Conservation (phyloP, 2,329 filamentous ascomycete species). For the Lasiodiplodia hormozganensis region DNA sequence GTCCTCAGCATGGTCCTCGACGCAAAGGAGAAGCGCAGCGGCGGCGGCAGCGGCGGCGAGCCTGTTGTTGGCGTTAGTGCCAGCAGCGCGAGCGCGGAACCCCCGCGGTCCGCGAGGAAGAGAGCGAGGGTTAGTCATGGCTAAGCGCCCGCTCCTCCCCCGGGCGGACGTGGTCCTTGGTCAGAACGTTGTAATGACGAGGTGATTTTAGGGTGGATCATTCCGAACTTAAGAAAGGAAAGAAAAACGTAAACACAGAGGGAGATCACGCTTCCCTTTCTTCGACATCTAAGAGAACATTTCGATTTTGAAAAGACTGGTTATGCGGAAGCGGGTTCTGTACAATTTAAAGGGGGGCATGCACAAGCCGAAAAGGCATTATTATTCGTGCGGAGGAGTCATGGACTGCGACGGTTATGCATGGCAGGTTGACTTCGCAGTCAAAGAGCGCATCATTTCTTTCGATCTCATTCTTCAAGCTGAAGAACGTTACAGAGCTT, state of each 20-base stretch:
- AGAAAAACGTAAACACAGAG: background rate
- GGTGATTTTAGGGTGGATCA: background rate
- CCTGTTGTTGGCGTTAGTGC: conserved; percentile 31
- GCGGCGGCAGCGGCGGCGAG: background rate
- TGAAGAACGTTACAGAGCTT: no score
- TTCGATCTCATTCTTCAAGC: no score
- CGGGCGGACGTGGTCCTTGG: background rate
- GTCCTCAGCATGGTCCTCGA: conserved; percentile 73
- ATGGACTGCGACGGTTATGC: no score
- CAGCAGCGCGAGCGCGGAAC: conserved; percentile 27
- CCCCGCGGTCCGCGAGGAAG: conserved; percentile 46
- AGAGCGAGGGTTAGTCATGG: conserved; percentile 43
- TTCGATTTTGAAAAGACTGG: background rate
- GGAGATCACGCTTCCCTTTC: background rate
- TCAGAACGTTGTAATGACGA: background rate
- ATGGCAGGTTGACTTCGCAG: no score
- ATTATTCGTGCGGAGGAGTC: no score
- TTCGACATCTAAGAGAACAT: background rate
- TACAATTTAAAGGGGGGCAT: no score
- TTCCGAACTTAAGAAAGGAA: background rate
- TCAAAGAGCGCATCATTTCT: no score
- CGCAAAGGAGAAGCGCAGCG: conserved; percentile 54
- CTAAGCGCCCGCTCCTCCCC: background rate
- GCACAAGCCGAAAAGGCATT: no score
- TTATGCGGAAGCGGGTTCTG: no score